These are phyloP conservation scores for Penicillium coprophilum DNA, from an alignment of 495 filamentous ascomycete genomes.

Conservation along the genomic window DNA sequence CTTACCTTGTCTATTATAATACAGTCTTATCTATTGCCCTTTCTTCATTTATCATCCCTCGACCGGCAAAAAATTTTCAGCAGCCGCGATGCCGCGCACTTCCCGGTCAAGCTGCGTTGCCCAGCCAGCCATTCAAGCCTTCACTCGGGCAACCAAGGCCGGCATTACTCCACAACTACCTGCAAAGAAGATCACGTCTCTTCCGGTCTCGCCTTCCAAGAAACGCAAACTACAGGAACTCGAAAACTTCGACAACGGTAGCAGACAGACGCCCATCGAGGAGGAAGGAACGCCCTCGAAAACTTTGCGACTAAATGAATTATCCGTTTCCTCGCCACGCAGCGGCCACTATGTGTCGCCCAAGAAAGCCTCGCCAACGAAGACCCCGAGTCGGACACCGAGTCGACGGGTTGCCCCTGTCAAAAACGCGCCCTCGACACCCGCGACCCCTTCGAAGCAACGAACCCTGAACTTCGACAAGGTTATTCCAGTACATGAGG, in stretches of 20 bases:
- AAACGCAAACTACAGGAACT: constrained; percentile 48
- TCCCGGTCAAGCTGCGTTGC: constrained; percentile 34
- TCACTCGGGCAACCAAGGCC: constrained; percentile 46
- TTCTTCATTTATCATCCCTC: constrained; percentile 13
- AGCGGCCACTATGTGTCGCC: constrained; percentile 40
- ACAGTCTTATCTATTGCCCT: constrained; percentile 27
- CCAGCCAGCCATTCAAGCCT: constrained; percentile 40
- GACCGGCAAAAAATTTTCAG: constrained; percentile 23
- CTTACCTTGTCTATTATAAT: constrained; percentile 25
- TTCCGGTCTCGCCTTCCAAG: constrained; percentile 46
- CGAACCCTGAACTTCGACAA: constrained; percentile 28
- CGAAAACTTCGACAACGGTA: constrained; percentile 33
- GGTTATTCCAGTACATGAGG: constrained; percentile 7
- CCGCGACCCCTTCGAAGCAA: constrained; percentile 36
- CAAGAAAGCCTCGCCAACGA: constrained; percentile 8
- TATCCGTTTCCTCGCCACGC: constrained; percentile 40
- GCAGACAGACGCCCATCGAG: constrained; percentile 10
- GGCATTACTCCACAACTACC: constrained; percentile 29
- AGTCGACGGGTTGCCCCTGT: constrained; percentile 21
- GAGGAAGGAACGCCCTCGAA: constrained; percentile 42
- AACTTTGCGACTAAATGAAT: constrained; percentile 39
- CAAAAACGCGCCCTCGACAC: constrained; percentile 17
- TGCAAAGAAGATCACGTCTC: constrained; percentile 24
- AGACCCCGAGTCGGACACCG: constrained; percentile 14
- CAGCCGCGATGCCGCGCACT: constrained; percentile 40